Percentiles rank a stretch among this genome's conserved stretches.
Conservation (phyloP, 306 rosid genomes). For the Delonix regia region DNA sequence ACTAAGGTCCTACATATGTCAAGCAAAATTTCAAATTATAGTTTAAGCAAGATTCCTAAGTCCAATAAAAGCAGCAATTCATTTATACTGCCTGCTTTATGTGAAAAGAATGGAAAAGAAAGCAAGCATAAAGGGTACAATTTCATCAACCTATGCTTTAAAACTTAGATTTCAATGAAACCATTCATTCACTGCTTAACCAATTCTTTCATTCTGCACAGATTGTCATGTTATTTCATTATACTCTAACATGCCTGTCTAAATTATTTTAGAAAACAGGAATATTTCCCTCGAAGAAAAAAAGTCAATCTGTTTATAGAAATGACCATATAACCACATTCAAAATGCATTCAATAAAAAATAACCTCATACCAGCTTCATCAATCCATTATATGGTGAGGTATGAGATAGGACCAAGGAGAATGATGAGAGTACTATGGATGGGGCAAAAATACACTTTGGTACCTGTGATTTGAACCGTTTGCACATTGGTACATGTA, state of each 20-base stretch:
- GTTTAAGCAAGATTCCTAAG: conserved; percentile 17
- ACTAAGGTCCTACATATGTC: conserved; percentile 26
- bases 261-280: not conserved
- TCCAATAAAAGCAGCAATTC: conserved; percentile 4
- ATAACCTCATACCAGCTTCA: conserved; percentile 28
- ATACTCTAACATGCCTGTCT: not conserved
- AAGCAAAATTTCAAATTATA: conserved; percentile 25
- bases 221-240: not conserved
- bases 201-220: not conserved
- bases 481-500: not conserved
- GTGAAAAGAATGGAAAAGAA: not conserved
- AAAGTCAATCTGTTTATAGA: not conserved
- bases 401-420: not conserved
- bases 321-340: conserved; percentile 9
- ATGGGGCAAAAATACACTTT: not conserved
- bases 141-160: not conserved
- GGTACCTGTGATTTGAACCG: not conserved
- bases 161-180: conserved; percentile 21
- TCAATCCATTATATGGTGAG: not conserved
- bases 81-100: not conserved
- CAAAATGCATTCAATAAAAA: conserved; percentile 18
- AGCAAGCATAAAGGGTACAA: not conserved
- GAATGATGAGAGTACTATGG: not conserved
- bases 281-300: not conserved
- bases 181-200: not conserved